Evolutionary conservation across 2,329 filamentous ascomycete species (phyloP), one percentile per base, ranked within the genome.

Genomic region (Plectosphaerella plurivora): DNA sequence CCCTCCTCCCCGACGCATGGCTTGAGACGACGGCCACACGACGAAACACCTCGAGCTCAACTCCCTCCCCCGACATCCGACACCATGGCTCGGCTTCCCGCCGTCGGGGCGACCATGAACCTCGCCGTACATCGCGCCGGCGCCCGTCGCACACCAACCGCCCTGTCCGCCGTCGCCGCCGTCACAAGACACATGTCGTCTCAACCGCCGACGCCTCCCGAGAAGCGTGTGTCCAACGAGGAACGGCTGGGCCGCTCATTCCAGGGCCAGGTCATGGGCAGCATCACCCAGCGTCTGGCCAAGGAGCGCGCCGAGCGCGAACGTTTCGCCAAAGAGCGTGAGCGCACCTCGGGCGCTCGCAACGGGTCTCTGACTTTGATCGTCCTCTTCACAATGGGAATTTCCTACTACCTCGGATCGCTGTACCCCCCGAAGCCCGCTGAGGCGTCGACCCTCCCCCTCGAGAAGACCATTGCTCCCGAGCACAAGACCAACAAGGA

Each of bases 331-430:
- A 62, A 60, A 42, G 61, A 70, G 58, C 64, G 69, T 53, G 63
- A 68, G 45, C 69, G 69, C 58, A 65, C 63, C 15, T 63, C 62
- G 39, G 64, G 61, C 45, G 61, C 68, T 50, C 72, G 74, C 60
- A 77, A 76, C 59, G 76, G 77, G 70, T 76, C 74, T 59, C 69
- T 75, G 42, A 81, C 80, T 5, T 79, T 84, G 60, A 80, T 80
- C 59, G 70, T 84, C 55, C 63, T 83, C 47, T 75, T 74, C 49
- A 73, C 79, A 46, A 71, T 79, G 46, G 69, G 71, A 35, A 68
- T 73, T 53, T 75, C 78, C 54, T 88, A 84, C 67, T 84, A 76
- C 65, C 66, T 85, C 42, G 85, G 85, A 54, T 79, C 76, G 18
- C 73, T 77, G 60, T 76, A 74, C 60, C 77, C 77, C 33, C 76